Conservation (phyloP, 768 basidiomycete species). For the Hypsizygus marmoreus region DNA sequence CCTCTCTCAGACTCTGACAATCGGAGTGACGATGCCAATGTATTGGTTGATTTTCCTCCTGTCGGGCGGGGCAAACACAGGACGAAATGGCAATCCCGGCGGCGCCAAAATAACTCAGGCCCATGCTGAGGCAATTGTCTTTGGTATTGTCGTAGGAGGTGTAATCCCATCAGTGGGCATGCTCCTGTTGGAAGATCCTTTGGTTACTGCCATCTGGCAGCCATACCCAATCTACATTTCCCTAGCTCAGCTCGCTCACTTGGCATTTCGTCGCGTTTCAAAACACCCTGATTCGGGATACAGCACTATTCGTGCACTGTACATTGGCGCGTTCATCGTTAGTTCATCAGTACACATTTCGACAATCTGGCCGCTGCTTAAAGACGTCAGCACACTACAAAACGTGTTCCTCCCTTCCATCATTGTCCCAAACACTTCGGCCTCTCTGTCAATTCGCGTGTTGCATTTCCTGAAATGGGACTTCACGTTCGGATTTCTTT, state of each 20-base stretch:
- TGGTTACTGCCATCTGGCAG: constrained; percentile 57
- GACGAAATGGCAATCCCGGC: constrained; percentile 15
- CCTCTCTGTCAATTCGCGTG: constrained; percentile 27
- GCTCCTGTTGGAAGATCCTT: constrained; percentile 41
- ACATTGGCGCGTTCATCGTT: constrained; percentile 41
- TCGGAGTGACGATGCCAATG: constrained; percentile 46
- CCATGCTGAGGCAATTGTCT: constrained; percentile 55
- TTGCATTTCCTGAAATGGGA: constrained; percentile 58
- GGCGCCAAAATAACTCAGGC: constrained; percentile 37
- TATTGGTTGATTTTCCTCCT: constrained; percentile 51
- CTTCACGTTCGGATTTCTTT: constrained; percentile 35
- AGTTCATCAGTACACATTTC: constrained; percentile 44
- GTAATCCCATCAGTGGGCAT: constrained; percentile 49
- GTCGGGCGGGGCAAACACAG: constrained; percentile 32
- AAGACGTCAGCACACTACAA: constrained; percentile 31
- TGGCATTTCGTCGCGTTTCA: constrained; percentile 38
- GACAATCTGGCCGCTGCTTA: constrained; percentile 36
- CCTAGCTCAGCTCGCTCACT: constrained; percentile 40
- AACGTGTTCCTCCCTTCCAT: constrained; percentile 39
- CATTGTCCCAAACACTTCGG: constrained; percentile 23
- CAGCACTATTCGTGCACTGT: constrained; percentile 36
- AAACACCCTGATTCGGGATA: constrained; percentile 36
- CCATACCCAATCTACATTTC: constrained; percentile 49
- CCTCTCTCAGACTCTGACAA: constrained; percentile 41
- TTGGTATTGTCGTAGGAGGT: constrained; percentile 46